phyloP scores from a whole-genome alignment of 352 stramenopile species.

The Phytophthora fragariae region DNA sequence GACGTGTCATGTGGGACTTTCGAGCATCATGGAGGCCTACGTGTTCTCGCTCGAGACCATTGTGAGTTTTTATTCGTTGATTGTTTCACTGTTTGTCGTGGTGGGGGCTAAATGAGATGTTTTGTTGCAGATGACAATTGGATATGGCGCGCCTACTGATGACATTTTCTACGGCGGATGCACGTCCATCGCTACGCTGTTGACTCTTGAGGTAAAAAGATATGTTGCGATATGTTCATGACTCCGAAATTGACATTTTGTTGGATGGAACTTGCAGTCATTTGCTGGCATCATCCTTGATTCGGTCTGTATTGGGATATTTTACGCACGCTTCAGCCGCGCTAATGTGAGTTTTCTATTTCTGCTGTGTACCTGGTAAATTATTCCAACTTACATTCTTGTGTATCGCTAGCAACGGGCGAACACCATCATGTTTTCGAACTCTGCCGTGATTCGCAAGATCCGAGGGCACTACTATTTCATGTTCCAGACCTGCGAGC shows the following conservation, averaged over 20 bases:
- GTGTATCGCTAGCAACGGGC: slow-evolving; percentile 66
- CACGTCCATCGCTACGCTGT: slow-evolving; percentile 75
- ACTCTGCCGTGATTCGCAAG: slow-evolving; percentile 87
- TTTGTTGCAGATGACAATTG: slow-evolving; percentile 86
- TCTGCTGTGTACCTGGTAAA: not conserved
- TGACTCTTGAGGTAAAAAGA: slow-evolving; percentile 72
- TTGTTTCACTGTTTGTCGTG: too few relatives aligned
- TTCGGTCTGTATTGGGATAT: slow-evolving; percentile 89
- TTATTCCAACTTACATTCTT: slow-evolving; percentile 1
- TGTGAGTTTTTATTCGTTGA: too few relatives aligned
- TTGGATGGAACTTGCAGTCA: slow-evolving; percentile 47
- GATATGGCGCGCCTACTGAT: slow-evolving; percentile 85
- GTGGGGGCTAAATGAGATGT: not conserved
- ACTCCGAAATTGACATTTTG: not conserved
- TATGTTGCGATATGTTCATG: not conserved
- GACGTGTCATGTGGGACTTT: slow-evolving; percentile 81
- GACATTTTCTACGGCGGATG: slow-evolving; percentile 91
- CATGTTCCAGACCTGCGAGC: slow-evolving; percentile 92
- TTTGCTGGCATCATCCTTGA: slow-evolving; percentile 89
- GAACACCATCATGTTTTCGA: slow-evolving; percentile 89
- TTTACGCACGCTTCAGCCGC: slow-evolving; percentile 84
- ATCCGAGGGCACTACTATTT: slow-evolving; percentile 92
- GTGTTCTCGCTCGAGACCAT: slow-evolving; percentile 91
- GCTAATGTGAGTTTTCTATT: slow-evolving; percentile 62
- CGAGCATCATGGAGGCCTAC: slow-evolving; percentile 83